Percentiles rank a stretch among this genome's conserved stretches.
phyloP scores from a whole-genome alignment of 352 stramenopile genomes.

The Phytophthora rubi region DNA sequence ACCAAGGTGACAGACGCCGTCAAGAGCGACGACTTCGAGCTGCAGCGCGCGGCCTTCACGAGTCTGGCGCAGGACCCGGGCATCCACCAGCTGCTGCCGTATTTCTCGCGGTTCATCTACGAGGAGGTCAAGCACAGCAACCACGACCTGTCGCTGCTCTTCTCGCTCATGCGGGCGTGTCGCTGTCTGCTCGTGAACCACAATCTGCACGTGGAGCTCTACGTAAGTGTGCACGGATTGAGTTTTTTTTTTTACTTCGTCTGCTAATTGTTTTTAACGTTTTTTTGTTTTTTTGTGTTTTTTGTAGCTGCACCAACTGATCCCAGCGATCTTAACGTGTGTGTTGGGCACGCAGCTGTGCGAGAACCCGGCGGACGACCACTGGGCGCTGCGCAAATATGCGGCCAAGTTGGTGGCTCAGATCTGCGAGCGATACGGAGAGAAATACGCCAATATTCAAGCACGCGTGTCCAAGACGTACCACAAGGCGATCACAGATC shows the following conservation, averaged over 20 bases:
- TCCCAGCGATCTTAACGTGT: slow-evolving; percentile 93
- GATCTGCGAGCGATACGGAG: slow-evolving; percentile 86
- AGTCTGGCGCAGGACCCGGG: slow-evolving; percentile 85
- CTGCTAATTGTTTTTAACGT: neutral
- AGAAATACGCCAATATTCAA: slow-evolving; percentile 94
- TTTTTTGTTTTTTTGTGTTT: neutral
- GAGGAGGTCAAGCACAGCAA: slow-evolving; percentile 89
- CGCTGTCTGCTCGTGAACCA: slow-evolving; percentile 92
- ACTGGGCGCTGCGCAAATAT: slow-evolving; percentile 92
- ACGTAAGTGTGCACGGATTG: slow-evolving; percentile 51
- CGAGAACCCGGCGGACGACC: slow-evolving; percentile 84
- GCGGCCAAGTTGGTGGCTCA: slow-evolving; percentile 80
- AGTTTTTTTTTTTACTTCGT: neutral
- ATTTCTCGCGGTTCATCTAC: slow-evolving; percentile 91
- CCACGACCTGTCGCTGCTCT: slow-evolving; percentile 77
- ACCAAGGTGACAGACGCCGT: slow-evolving; percentile 87
- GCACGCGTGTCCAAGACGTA: slow-evolving; percentile 92
- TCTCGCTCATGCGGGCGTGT: slow-evolving; percentile 89
- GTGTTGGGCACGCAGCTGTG: slow-evolving; percentile 92
- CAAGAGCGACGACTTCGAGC: slow-evolving; percentile 74
- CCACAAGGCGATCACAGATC: slow-evolving; percentile 86
- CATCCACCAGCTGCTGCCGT: slow-evolving; percentile 90
- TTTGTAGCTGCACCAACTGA: slow-evolving; percentile 91
- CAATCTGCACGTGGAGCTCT: slow-evolving; percentile 93
- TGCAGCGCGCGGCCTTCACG: slow-evolving; percentile 78